Conservation (phyloP, 2,329 filamentous ascomycete genomes). For the Cercospora brassicicola region DNA sequence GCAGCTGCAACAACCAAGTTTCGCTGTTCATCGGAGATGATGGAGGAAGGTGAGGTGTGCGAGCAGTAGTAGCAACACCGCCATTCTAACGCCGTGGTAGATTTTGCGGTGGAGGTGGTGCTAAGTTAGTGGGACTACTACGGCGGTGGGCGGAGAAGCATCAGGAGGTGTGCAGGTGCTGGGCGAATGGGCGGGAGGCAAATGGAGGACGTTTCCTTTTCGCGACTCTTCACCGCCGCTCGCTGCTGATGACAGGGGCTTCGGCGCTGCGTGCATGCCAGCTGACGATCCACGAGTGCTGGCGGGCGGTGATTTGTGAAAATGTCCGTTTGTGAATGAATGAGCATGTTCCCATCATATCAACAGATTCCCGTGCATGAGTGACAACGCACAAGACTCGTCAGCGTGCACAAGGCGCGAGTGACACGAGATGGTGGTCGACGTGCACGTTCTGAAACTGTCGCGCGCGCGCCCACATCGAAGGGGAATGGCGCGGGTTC, state of each 20-base stretch:
- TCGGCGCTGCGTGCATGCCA: background rate
- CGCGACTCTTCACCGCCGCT: conserved; percentile 1
- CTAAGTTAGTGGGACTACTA: background rate
- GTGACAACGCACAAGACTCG: background rate
- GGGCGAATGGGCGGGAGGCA: background rate
- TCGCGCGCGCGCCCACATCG: background rate
- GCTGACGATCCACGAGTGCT: background rate
- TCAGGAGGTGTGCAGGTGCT: background rate
- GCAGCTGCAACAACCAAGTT: background rate
- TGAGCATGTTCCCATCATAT: background rate
- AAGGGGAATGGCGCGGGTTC: background rate
- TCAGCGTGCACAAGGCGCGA: background rate
- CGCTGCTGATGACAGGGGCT: conserved; percentile 3
- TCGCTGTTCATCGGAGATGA: background rate
- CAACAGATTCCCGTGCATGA: no score
- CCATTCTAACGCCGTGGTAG: background rate
- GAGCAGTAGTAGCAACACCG: background rate
- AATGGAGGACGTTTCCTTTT: conserved; percentile 1
- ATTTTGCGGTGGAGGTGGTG: background rate
- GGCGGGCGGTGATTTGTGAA: background rate
- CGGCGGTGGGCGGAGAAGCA: background rate
- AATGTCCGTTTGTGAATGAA: background rate
- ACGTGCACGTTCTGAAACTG: background rate
- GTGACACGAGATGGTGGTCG: background rate
- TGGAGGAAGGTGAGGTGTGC: background rate